phyloP scores from a whole-genome alignment of 495 filamentous ascomycete species.

The Penicillium verhagenii region DNA sequence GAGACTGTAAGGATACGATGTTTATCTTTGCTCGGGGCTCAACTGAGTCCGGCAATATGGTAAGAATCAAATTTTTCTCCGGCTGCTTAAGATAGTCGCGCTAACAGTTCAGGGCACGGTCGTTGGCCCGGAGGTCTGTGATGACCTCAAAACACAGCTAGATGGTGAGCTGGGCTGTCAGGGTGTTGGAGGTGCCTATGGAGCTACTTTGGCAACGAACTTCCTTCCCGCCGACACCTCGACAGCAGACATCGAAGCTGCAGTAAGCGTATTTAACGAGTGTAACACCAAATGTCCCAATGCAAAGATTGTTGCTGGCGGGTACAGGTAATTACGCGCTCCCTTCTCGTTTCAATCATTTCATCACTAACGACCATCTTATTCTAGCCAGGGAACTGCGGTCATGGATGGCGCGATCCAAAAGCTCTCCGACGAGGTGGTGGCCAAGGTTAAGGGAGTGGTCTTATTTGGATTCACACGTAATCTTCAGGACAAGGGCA shows the following conservation, averaged over 20 bases:
- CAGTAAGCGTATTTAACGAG: slow-evolving; percentile 31
- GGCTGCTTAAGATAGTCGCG: neutral
- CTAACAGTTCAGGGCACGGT: slow-evolving; percentile 31
- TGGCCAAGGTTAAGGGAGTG: slow-evolving; percentile 49
- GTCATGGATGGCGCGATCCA: slow-evolving; percentile 49
- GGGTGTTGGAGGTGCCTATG: slow-evolving; percentile 35
- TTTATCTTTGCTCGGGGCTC: slow-evolving; percentile 53
- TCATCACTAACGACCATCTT: neutral
- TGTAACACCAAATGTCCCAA: slow-evolving; percentile 48
- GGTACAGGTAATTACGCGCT: slow-evolving; percentile 37
- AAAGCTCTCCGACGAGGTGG: slow-evolving; percentile 35
- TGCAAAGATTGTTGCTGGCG: slow-evolving; percentile 53
- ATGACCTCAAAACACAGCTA: slow-evolving; percentile 22
- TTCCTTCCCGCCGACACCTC: slow-evolving; percentile 23
- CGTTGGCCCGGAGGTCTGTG: slow-evolving; percentile 38
- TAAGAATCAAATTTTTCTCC: slow-evolving; percentile 1
- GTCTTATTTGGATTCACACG: slow-evolving; percentile 57
- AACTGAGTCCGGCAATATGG: slow-evolving; percentile 27
- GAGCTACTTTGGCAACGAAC: slow-evolving; percentile 25
- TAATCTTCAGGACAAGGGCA: slow-evolving; percentile 48
- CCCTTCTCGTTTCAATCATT: neutral
- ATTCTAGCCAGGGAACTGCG: slow-evolving; percentile 54
- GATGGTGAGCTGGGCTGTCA: slow-evolving; percentile 30
- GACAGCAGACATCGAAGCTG: slow-evolving; percentile 40
- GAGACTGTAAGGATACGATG: slow-evolving; percentile 43